phyloP scores from a whole-genome alignment of 1,284 basidiomycete species.

The Pseudozyma sp. region DNA sequence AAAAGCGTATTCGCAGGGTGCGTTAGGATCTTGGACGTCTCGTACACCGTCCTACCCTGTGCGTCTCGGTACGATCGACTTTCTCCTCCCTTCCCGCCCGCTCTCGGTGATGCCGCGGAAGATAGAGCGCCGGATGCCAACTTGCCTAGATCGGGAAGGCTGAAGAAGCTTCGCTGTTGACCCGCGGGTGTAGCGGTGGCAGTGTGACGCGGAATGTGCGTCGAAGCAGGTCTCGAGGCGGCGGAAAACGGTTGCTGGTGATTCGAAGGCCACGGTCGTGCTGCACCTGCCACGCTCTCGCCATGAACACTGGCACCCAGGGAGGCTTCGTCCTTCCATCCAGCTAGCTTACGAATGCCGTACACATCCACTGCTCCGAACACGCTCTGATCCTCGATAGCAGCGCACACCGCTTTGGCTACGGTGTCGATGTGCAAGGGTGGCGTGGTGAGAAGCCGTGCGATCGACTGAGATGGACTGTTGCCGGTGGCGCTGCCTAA shows the following conservation, averaged over 20 bases:
- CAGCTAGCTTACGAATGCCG: constrained; percentile 55
- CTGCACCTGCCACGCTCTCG: constrained; percentile 7
- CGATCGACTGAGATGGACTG: constrained; percentile 73
- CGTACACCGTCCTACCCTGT: constrained; percentile 36
- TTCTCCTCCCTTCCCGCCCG: background rate
- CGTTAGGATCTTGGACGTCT: constrained; percentile 26
- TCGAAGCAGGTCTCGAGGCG: constrained; percentile 10
- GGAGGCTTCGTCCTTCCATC: constrained; percentile 52
- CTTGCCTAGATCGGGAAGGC: constrained; percentile 45
- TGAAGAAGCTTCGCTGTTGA: constrained; percentile 41
- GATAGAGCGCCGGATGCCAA: constrained; percentile 32
- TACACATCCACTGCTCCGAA: constrained; percentile 49
- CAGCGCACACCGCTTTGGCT: constrained; percentile 80
- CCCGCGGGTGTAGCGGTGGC: constrained; percentile 11
- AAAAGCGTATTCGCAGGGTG: constrained; percentile 77
- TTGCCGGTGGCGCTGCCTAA: constrained; percentile 21
- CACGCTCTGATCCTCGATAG: constrained; percentile 69
- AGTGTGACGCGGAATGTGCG: constrained; percentile 12
- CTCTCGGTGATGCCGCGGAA: background rate
- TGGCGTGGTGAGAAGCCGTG: constrained; percentile 81
- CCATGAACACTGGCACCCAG: constrained; percentile 19
- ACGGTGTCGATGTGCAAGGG: constrained; percentile 97
- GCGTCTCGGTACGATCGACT: constrained; percentile 33
- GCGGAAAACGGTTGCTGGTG: constrained; percentile 20
- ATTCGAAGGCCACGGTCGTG: constrained; percentile 13